phyloP scores from a whole-genome alignment of 1,284 basidiomycete genomes.

The Porodaedalea pini region DNA sequence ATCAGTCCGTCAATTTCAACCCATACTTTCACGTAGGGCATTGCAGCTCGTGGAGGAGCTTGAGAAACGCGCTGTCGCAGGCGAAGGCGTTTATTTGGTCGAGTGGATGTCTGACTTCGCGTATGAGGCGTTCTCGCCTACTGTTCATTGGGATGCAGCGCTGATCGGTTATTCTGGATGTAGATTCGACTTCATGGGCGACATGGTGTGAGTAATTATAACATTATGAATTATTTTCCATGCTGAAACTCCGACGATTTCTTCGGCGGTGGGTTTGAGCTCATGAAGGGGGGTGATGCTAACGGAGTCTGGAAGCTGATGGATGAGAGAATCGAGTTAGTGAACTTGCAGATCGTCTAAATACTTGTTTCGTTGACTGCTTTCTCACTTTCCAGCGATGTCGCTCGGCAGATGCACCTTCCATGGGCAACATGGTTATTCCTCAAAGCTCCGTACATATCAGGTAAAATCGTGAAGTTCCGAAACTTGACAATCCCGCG shows the following conservation, averaged over 20 bases:
- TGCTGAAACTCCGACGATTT: background rate
- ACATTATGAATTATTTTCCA: background rate
- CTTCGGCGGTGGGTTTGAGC: conserved; percentile 31
- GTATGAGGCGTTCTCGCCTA: conserved; percentile 9
- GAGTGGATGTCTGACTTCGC: conserved; percentile 35
- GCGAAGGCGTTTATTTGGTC: conserved; percentile 29
- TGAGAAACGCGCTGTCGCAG: conserved; percentile 11
- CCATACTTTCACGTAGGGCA: conserved; percentile 32
- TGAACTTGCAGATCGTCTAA: background rate
- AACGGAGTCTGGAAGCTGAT: conserved; percentile 20
- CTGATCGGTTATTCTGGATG: conserved; percentile 33
- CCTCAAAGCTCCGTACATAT: conserved; percentile 7
- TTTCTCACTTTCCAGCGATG: conserved; percentile 11
- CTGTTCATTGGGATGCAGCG: conserved; percentile 26
- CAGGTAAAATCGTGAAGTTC: conserved; percentile 14
- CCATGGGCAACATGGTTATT: conserved; percentile 18
- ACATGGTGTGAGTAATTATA: conserved; percentile 30
- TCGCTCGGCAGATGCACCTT: conserved; percentile 16
- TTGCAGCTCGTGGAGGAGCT: conserved; percentile 34
- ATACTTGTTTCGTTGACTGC: no score
- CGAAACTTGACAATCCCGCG: conserved; percentile 16
- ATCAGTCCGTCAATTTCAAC: conserved; percentile 39
- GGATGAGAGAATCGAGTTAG: conserved; percentile 19
- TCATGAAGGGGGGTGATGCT: conserved; percentile 29
- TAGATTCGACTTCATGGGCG: conserved; percentile 40